Evolutionary conservation across 2,329 filamentous ascomycete species (phyloP).

Genomic region (Clarireedia homoeocarpa): DNA sequence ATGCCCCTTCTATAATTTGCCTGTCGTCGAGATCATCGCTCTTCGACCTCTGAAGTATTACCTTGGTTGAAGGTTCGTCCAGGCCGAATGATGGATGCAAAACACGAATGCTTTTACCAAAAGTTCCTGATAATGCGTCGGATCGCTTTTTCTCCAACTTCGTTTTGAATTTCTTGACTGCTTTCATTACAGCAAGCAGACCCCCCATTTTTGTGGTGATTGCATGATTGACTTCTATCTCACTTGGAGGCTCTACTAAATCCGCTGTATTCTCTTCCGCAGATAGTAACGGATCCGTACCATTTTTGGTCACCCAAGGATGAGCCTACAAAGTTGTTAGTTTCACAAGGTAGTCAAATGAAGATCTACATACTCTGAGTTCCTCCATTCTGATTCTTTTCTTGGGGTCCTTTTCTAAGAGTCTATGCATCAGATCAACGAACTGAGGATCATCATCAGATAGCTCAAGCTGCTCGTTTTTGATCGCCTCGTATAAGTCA

Average conservation of each 20-base stretch:
- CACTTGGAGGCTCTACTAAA: constrained; percentile 74
- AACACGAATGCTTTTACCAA: constrained; percentile 47
- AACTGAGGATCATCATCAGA: constrained; percentile 60
- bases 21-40: constrained; percentile 46
- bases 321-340: constrained; percentile 55
- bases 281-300: constrained; percentile 69
- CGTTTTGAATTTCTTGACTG: constrained; percentile 79
- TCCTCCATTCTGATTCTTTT: constrained; percentile 78
- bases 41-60: constrained; percentile 33
- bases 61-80: constrained; percentile 30
- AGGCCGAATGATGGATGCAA: constrained; percentile 45
- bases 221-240: constrained; percentile 81
- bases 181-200: constrained; percentile 67
- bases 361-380: constrained; percentile 57
- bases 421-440: constrained; percentile 60
- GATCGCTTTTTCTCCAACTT: constrained; percentile 53
- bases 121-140: constrained; percentile 46
- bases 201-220: constrained; percentile 87
- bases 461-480: constrained; percentile 55
- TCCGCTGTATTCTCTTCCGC: constrained; percentile 80
- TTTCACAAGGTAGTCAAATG: neutral
- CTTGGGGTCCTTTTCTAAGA: constrained; percentile 78
- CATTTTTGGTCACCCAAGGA: constrained; percentile 82
- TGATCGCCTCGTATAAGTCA: constrained; percentile 86
- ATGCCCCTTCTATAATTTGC: constrained; percentile 38